A percentile compares a stretch with the other conserved stretches of the same genome.
phyloP scores from a whole-genome alignment of 768 basidiomycete genomes.

The Tricholoma hemisulphureum region DNA sequence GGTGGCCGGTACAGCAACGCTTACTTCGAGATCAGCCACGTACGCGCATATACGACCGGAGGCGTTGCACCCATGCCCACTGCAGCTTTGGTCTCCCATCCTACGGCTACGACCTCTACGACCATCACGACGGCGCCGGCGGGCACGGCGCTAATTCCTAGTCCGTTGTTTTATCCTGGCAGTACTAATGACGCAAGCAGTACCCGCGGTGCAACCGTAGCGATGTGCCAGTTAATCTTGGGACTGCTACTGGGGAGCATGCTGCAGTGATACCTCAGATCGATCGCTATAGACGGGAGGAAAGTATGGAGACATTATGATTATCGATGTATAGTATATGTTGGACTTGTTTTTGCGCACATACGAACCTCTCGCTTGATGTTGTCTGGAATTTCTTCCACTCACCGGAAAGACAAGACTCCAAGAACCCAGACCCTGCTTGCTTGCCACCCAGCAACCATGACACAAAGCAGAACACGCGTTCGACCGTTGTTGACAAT shows the following conservation, averaged over 20 bases:
- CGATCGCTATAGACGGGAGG: too few relatives aligned
- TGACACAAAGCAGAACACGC: too few relatives aligned
- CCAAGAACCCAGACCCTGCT: too few relatives aligned
- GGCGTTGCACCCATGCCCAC: constrained; percentile 26
- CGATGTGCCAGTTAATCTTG: background rate
- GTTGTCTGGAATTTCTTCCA: too few relatives aligned
- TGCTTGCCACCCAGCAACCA: too few relatives aligned
- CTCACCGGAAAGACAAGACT: too few relatives aligned
- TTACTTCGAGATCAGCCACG: constrained; percentile 66
- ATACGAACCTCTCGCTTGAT: too few relatives aligned
- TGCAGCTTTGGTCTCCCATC: constrained; percentile 15
- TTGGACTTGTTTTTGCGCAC: too few relatives aligned
- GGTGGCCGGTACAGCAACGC: constrained; percentile 42
- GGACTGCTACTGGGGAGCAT: background rate
- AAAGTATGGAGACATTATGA: too few relatives aligned
- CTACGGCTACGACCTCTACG: constrained; percentile 3
- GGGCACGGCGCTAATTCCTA: constrained; percentile 17
- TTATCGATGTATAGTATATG: too few relatives aligned
- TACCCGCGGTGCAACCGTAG: background rate
- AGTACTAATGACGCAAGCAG: background rate
- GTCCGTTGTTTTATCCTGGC: constrained; percentile 18
- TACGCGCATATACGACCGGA: constrained; percentile 45
- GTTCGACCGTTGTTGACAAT: too few relatives aligned
- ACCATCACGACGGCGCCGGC: constrained; percentile 7
- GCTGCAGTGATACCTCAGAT: too few relatives aligned